Evolutionary conservation across 805 yeast species (phyloP).

Genomic region (Trichomonascus vanleenenianus): DNA sequence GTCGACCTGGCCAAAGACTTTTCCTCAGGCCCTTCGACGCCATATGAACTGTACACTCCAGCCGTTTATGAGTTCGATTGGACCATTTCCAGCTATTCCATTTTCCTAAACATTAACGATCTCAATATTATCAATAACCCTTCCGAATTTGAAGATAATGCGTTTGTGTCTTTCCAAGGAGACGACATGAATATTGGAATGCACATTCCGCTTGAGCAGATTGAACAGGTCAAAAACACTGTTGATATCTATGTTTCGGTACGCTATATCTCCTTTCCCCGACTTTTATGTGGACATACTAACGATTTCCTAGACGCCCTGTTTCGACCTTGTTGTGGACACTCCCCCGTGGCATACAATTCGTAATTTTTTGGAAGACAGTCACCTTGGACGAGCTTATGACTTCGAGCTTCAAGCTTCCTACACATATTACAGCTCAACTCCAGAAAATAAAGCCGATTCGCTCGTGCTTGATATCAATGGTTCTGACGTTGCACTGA

Average conservation of each 20-base stretch:
- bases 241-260: constrained; percentile 16
- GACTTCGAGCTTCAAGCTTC: constrained; percentile 57
- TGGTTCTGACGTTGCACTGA: constrained; percentile 59
- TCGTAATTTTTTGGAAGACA: constrained; percentile 56
- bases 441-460: constrained; percentile 64
- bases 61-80: constrained; percentile 54
- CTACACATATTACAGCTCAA: constrained; percentile 49
- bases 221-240: constrained; percentile 22
- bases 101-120: constrained; percentile 77
- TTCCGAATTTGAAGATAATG: constrained; percentile 71
- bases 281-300: background rate
- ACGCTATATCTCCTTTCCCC: background rate
- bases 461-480: constrained; percentile 55
- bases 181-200: constrained; percentile 40
- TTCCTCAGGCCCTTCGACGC: constrained; percentile 51
- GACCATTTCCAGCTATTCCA: constrained; percentile 45
- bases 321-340: constrained; percentile 53
- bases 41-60: constrained; percentile 74
- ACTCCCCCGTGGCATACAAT: constrained; percentile 93
- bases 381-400: constrained; percentile 59
- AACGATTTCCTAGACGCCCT: constrained; percentile 33
- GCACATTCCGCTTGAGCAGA: constrained; percentile 48
- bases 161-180: constrained; percentile 68
- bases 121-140: constrained; percentile 86
- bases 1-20: constrained; percentile 74